Percentiles rank a stretch among this genome's conserved stretches.
These are phyloP conservation scores for Leucocoprinus leucothites DNA, from an alignment of 768 basidiomycete genomes.

Conservation along the genomic window DNA sequence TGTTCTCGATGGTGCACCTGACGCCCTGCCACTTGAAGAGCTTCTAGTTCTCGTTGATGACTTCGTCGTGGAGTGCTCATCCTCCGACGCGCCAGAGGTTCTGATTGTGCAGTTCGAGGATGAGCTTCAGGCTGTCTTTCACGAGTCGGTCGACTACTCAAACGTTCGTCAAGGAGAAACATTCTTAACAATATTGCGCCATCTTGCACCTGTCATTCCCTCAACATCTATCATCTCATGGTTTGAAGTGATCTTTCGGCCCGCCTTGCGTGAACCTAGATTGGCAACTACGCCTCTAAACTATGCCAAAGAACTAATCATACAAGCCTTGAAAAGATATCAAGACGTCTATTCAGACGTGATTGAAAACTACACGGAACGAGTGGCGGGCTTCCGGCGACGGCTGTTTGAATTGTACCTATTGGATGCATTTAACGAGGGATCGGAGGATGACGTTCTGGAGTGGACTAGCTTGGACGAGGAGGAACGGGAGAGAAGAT, in stretches of 20 bases:
- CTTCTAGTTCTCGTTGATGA: conserved; percentile 50
- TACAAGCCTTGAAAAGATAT: conserved; percentile 55
- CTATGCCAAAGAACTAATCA: conserved; percentile 71
- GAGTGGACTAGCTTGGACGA: conserved; percentile 71
- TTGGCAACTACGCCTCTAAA: conserved; percentile 54
- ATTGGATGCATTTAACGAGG: conserved; percentile 73
- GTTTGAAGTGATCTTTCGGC: conserved; percentile 80
- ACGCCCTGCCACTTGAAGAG: conserved; percentile 48
- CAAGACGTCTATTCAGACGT: conserved; percentile 19
- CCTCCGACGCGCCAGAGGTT: conserved; percentile 41
- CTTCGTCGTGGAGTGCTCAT: conserved; percentile 49
- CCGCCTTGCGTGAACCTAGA: conserved; percentile 72
- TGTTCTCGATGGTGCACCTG: conserved; percentile 50
- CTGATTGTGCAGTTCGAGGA: conserved; percentile 55
- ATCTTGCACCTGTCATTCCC: conserved; percentile 58
- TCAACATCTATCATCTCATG: conserved; percentile 72
- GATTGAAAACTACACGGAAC: conserved; percentile 35
- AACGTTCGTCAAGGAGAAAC: conserved; percentile 59
- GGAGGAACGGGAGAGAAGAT: conserved; percentile 55
- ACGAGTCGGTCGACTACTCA: conserved; percentile 62
- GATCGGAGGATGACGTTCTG: conserved; percentile 66
- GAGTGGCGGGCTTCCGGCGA: conserved; percentile 63
- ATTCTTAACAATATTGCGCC: conserved; percentile 64
- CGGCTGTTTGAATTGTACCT: conserved; percentile 74
- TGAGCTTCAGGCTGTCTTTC: conserved; percentile 61